phyloP scores from a whole-genome alignment of 176 grass and related monocot genomes.

The Tillandsia leiboldiana region DNA sequence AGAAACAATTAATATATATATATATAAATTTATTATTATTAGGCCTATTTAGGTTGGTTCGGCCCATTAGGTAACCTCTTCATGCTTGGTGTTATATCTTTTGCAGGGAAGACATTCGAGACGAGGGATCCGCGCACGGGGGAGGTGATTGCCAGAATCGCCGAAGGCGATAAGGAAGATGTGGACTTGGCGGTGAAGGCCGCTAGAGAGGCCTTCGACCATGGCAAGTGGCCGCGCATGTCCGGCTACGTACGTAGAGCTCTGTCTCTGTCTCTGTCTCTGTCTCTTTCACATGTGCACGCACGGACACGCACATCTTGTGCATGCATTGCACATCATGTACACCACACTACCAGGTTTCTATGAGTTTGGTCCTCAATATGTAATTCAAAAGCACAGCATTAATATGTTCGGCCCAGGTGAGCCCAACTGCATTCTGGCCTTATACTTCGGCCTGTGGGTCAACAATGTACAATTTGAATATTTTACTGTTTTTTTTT shows the following conservation, averaged over 20 bases:
- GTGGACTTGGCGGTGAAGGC: conserved; percentile 40
- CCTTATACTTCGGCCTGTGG: background rate
- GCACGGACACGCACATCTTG: too few species aligned
- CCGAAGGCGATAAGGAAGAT: conserved; percentile 30
- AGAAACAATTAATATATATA: too few species aligned
- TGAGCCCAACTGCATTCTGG: too few species aligned
- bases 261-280: conserved; percentile 4
- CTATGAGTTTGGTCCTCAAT: too few species aligned
- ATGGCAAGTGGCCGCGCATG: conserved; percentile 44
- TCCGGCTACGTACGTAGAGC: conserved; percentile 54
- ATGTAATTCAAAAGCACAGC: too few species aligned
- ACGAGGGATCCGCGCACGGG: conserved; percentile 34
- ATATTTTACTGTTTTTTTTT: background rate
- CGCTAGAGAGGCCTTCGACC: conserved; percentile 37
- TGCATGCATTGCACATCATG: too few species aligned
- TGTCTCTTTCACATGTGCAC: background rate
- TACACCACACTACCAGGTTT: background rate
- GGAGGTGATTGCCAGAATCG: conserved; percentile 25
- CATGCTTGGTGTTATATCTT: background rate
- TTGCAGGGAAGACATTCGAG: conserved; percentile 35
- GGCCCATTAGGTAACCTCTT: background rate
- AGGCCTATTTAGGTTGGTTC: background rate
- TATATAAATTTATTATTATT: too few species aligned
- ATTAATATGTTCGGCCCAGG: too few species aligned
- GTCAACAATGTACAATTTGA: too few species aligned